Base-by-base conservation (phyloP, 2,329 filamentous ascomycete species). In the Cladosporium austrohemisphaericum region DNA sequence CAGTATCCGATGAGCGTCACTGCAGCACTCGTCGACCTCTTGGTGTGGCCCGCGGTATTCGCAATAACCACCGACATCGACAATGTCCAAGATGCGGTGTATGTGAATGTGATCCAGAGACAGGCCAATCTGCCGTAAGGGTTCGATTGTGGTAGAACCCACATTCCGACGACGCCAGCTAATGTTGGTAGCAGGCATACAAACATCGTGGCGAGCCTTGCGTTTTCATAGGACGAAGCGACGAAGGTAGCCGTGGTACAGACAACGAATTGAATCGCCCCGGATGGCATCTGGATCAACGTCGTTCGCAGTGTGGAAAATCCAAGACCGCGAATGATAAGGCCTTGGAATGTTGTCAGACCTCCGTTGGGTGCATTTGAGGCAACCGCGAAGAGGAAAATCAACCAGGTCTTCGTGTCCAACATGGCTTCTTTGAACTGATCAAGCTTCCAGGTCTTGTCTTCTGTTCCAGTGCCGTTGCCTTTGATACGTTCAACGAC, bases 21-120 rank as follows among this genome's bases (percentile, higher is more conserved):
- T 1, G 77, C 79, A 16, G 79, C 81, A 16, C 79, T 79, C 14
- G 81, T 78, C 33, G 81, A 78, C 58, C 83, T 81, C 57, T 81
- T 81, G 1, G 78, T 80, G 52, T 80, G 76, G 0, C 78, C 78
- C 1, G 67, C 71, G 0, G 68, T 71, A 53, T 77, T 77, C 23
- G 72, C 72, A 0, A 72, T 74, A 33, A 71, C 70, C 45, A 75
- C 69, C 0, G 71, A 71, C 0, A 75, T 63, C 1, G 76, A 62
- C 26, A 76, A 56, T 2, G 76, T 71, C 54, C 76, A 77, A 0
- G 75, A 69, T 0, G 75, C 76, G 53, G 77, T 77, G 35, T 55
- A 55, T 7, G 41, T 50, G 37, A 53, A 53, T 5, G 51, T 50
- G 23, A 53, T 53, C 51, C 51, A 53, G 28, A 53, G 51, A 22